Base-by-base conservation (phyloP, 2,329 filamentous ascomycete species). In the Microdochium bolleyi region DNA sequence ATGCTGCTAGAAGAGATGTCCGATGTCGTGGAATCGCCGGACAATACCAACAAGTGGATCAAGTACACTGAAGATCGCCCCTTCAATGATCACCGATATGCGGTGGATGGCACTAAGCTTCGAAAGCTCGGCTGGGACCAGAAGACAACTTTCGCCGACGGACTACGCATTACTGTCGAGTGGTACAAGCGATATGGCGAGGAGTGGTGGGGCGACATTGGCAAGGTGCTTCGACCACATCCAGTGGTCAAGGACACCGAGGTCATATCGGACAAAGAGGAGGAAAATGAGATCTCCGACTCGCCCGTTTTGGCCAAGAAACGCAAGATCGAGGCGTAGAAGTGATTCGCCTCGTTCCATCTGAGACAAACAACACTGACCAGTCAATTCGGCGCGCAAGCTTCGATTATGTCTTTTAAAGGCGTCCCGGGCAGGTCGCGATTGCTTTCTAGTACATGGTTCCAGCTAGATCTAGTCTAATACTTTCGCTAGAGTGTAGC, bases 51-150 rank as follows among this genome's bases (percentile, higher is more conserved):
- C 54, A 77, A 77, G 60, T 87, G 83, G 78, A 80, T 92, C 60
- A 82, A 87, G 66, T 86, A 89, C 68, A 89, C 87, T 2, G 78
- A 84, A 57, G 88, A 94, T 69, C 78, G 89, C 21, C 88, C 88
- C 0, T 92, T 88, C 71, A 89, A 89, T 67, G 87, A 90, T 67
- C 79, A 83, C 62, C 76, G 85, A 37, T 90, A 89, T 62, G 84
- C 84, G 11, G 83, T 89, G 2, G 84, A 89, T 63, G 85, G 81
- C 32, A 80, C 77, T 51, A 89, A 88, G 68, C 75, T 89, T 58
- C 72, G 79, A 38, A 70, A 76, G 56, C 73, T 90, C 4, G 87
- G 86, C 22, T 89, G 86, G 87, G 73, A 79, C 52, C 87, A 87
- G 64, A 82, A 81, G 67, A 86, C 80, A 2, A 72, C 68, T 51